Conservation (phyloP, 2,329 filamentous ascomycete genomes). For the Bipolaris bicolor region DNA sequence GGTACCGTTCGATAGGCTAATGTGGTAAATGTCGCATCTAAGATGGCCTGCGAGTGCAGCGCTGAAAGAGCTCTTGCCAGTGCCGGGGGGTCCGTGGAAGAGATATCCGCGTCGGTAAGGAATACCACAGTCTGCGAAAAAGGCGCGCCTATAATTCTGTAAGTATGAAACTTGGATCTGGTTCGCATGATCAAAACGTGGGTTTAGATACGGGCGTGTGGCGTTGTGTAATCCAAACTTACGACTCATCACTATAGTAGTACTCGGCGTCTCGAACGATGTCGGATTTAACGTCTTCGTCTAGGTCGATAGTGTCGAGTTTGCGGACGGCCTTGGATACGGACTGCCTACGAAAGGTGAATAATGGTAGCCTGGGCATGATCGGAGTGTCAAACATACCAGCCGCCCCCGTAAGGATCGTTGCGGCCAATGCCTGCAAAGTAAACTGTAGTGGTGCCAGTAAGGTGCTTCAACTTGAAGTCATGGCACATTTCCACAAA, state of each 20-base stretch:
- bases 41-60: conserved; percentile 48
- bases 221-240: background rate
- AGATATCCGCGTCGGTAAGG: conserved; percentile 49
- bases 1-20: conserved; percentile 42
- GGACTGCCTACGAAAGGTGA: conserved; percentile 16
- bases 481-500: conserved; percentile 34
- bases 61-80: conserved; percentile 50
- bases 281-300: conserved; percentile 34
- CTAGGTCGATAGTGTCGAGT: conserved; percentile 43
- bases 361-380: too few species aligned
- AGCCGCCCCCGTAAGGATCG: conserved; percentile 18
- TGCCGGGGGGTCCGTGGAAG: conserved; percentile 50
- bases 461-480: conserved; percentile 28
- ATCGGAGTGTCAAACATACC: conserved; percentile 3
- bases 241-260: conserved; percentile 44
- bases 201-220: background rate
- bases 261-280: conserved; percentile 46
- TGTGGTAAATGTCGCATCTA: conserved; percentile 47
- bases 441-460: conserved; percentile 34
- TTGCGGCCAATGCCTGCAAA: conserved; percentile 26
- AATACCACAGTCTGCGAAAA: conserved; percentile 45
- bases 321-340: conserved; percentile 35
- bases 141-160: conserved; percentile 20
- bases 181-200: background rate
- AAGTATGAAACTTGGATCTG: background rate